Evolutionary conservation across 306 rosid genomes (phyloP).

Genomic region (Gleditsia sinensis): DNA sequence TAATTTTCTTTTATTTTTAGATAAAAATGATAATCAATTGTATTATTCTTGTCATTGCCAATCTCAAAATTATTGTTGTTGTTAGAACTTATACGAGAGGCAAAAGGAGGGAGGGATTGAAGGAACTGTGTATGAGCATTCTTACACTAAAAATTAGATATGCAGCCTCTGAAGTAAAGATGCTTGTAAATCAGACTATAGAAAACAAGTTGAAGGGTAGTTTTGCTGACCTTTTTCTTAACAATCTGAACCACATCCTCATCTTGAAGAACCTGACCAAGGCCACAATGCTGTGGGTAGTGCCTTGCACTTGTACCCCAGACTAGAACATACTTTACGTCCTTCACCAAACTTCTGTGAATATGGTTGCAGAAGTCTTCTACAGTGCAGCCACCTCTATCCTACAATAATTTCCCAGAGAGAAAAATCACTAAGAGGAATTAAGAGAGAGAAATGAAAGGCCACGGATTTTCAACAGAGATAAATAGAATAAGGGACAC

Average conservation of each 20-base stretch:
- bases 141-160: no score
- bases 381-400: constrained; percentile 96
- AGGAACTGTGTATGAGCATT: no score
- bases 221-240: constrained; percentile 84
- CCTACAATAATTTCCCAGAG: constrained; percentile 54
- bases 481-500: not conserved
- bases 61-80: no score
- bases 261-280: constrained; percentile 62
- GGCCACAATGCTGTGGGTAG: constrained; percentile 71
- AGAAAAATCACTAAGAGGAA: constrained; percentile 18
- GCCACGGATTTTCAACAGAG: not conserved
- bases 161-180: not conserved
- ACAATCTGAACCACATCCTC: constrained; percentile 99
- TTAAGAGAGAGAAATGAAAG: not conserved
- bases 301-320: constrained; percentile 98
- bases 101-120: no score
- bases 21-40: not conserved
- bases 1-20: not conserved
- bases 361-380: constrained; percentile 98
- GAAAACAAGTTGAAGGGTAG: not conserved
- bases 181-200: not conserved
- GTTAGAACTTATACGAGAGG: no score
- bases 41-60: not conserved
- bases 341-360: constrained; percentile 95
- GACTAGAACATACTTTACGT: constrained; percentile 93